Evolutionary conservation across 2,329 filamentous ascomycete species (phyloP).

Genomic region (Diaporthe sp.): DNA sequence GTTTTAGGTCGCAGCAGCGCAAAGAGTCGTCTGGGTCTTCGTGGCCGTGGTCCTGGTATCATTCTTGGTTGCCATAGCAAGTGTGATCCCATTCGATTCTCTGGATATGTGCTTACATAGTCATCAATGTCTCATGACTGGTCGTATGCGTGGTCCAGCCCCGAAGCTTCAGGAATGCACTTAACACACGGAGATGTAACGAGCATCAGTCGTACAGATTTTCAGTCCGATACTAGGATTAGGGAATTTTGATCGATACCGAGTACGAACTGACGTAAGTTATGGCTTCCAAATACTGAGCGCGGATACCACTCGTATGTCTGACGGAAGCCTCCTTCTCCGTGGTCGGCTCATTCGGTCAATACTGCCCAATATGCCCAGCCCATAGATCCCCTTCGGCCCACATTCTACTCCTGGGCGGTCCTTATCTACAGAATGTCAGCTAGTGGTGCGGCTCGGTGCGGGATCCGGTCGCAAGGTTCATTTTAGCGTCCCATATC

Average conservation of each 20-base stretch:
- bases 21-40: no score
- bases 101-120: no score
- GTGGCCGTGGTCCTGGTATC: no score
- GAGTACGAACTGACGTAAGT: no score
- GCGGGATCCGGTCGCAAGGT: slow-evolving; percentile 5
- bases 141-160: no score
- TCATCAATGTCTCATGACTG: no score
- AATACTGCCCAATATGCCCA: background rate
- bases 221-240: background rate
- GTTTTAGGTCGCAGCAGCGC: no score
- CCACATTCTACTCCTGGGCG: background rate
- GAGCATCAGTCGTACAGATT: no score
- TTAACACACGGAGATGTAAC: no score
- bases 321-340: background rate
- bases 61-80: no score
- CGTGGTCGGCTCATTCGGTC: background rate
- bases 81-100: no score
- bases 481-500: background rate
- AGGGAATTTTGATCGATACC: background rate
- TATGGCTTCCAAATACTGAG: background rate
- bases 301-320: background rate
- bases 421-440: background rate
- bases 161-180: no score
- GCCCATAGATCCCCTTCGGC: background rate
- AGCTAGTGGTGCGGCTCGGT: background rate